These are phyloP conservation scores for Pythium sukuiense DNA, from an alignment of 352 stramenopile species.

Conservation along the genomic window DNA sequence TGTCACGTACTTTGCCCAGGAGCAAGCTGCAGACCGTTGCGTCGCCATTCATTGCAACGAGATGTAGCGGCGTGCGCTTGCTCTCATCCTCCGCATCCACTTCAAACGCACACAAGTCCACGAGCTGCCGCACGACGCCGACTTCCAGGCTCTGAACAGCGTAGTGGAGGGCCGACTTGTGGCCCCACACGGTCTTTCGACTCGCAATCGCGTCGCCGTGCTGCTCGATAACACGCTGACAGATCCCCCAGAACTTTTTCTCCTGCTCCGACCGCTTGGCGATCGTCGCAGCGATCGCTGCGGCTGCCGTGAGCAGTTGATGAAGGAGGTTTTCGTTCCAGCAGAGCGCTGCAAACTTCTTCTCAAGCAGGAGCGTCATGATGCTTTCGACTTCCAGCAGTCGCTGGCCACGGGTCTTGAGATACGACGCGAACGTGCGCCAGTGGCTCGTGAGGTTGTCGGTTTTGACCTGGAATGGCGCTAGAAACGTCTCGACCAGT, in stretches of 20 bases:
- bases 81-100: slow-evolving; percentile 42
- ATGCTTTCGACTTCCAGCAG: slow-evolving; percentile 46
- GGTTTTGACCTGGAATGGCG: slow-evolving; percentile 22
- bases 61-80: slow-evolving; percentile 50
- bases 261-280: slow-evolving; percentile 31
- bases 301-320: slow-evolving; percentile 38
- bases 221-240: slow-evolving; percentile 34
- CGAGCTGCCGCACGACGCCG: slow-evolving; percentile 34
- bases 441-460: slow-evolving; percentile 32
- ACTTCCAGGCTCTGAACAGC: slow-evolving; percentile 44
- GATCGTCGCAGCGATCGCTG: slow-evolving; percentile 40
- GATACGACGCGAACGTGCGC: slow-evolving; percentile 35
- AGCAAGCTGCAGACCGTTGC: slow-evolving; percentile 41
- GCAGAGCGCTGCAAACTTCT: slow-evolving; percentile 12
- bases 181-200: slow-evolving; percentile 40
- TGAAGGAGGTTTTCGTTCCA: slow-evolving; percentile 49
- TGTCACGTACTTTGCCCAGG: slow-evolving; percentile 21
- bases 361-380: slow-evolving; percentile 45
- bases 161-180: slow-evolving; percentile 47
- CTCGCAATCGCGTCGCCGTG: slow-evolving; percentile 32
- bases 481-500: slow-evolving; percentile 39
- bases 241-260: slow-evolving; percentile 49
- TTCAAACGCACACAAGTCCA: slow-evolving; percentile 43
- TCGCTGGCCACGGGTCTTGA: slow-evolving; percentile 32
- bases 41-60: slow-evolving; percentile 46